Evolutionary conservation across 139 green algal genomes (phyloP), one percentile per base, ranked within the genome.

Genomic region (Chloropicon primus): DNA sequence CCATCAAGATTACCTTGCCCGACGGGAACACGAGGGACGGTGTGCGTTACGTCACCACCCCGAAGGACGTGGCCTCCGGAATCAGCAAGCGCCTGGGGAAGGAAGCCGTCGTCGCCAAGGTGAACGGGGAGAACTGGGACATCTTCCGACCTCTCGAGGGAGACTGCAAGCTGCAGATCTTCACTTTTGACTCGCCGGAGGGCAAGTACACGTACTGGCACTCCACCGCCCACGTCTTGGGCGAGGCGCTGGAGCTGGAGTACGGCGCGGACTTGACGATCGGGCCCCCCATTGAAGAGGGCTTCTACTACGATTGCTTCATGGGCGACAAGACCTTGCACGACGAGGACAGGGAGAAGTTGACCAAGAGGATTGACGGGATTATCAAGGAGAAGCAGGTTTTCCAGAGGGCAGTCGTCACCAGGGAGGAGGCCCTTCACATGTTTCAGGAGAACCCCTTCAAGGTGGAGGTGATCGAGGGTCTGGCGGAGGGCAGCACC

Each of bases 381-480:
- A 84, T 87, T 53, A 92, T 94, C 3, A 96, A 97, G 84, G 93
- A 96, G 78, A 91, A 89, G 75, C 93, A 97, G 82, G 41, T 24
- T 1, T 98, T 97, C 80, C 85, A 99, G 87, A 86, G 95, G 10
- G 87, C 97, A 25, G 93, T 88, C 26, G 94, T 99, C 2, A 89
- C 80, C n/a, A 81, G 93, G 0, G 90, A 95, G 1, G 92, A 98
- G 86, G 95, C 95, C 26, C 86, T 97, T 29, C 76, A 84, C 62
- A 99, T 99, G 94, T 99, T 99, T 78, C 62, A 91, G 76, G 93
- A 98, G 80, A 99, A 99, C 89, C 93, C 96, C 81, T 99, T 99
- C 90, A 99, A 99, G 88, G 71, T 96, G 25, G 95, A 99, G 87
- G 94, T 99, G 81, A 97, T 99, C 82, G 75, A 79, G 1, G 87